A percentile compares a stretch with the other conserved stretches of the same genome.
phyloP scores from a whole-genome alignment of 495 filamentous ascomycete genomes.

The Apiosordaria backusii region DNA sequence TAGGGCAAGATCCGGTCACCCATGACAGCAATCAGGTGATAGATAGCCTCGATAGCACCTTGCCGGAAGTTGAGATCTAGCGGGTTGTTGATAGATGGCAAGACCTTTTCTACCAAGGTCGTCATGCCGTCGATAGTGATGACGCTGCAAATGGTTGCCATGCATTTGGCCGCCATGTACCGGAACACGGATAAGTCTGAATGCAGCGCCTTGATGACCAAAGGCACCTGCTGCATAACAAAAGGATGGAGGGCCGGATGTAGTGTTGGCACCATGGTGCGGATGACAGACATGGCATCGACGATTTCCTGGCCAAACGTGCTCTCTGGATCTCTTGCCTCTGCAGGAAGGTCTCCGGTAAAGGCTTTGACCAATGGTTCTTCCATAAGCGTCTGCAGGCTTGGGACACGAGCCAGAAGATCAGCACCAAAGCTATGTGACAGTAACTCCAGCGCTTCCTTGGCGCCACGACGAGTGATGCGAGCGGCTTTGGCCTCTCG shows the following conservation, averaged over 20 bases:
- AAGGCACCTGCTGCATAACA: conserved; percentile 77
- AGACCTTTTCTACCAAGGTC: conserved; percentile 84
- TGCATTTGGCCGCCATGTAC: conserved; percentile 95
- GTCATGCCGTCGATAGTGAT: conserved; percentile 94
- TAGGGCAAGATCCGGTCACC: conserved; percentile 93
- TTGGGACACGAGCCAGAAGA: conserved; percentile 75
- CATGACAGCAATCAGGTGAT: conserved; percentile 97
- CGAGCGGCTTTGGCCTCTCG: conserved; percentile 78
- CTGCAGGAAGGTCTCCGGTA: conserved; percentile 62
- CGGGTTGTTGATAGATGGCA: conserved; percentile 85
- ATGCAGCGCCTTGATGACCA: conserved; percentile 79
- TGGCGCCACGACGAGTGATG: conserved; percentile 86
- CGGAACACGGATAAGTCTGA: conserved; percentile 85
- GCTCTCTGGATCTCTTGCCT: conserved; percentile 64
- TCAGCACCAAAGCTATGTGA: conserved; percentile 70
- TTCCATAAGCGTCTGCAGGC: conserved; percentile 74
- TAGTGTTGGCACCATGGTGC: conserved; percentile 83
- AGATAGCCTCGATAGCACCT: conserved; percentile 90
- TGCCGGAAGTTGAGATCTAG: conserved; percentile 82
- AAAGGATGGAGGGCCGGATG: conserved; percentile 68
- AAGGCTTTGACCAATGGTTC: conserved; percentile 72
- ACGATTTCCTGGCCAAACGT: conserved; percentile 85
- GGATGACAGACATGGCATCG: conserved; percentile 87
- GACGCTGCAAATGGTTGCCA: conserved; percentile 95
- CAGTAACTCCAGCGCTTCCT: conserved; percentile 89